Evolutionary conservation across 176 grass and related monocot species (phyloP), one percentile per base, ranked within the genome.

Genomic region (Carex littledalei): DNA sequence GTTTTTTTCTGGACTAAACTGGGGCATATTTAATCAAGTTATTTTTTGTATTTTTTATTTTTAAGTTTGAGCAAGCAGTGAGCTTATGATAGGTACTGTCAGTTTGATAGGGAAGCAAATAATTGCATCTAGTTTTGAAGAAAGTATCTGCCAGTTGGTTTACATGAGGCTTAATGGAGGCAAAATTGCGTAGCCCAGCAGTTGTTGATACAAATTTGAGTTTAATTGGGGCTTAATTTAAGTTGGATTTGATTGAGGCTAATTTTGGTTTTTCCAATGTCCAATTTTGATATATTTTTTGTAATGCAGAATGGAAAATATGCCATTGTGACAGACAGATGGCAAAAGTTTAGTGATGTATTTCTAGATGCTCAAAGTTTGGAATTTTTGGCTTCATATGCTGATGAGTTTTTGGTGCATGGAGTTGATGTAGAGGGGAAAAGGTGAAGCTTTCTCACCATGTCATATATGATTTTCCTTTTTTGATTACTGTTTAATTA

Each of bases 271-370:
- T 75, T 6, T 26, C 2, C 57, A 2, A 67, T 63, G 47, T 87
- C 84, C 21, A 82, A 32, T 57, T 85, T 52, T 54, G 55, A 88
- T 67, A 5, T 39, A 73, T 64, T 79, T 87, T 52, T 85, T 91
- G 62, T 8, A 84, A 24, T 81, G 24, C 82, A 99, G 96, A 78
- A 94, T 90, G 93, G 88, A 34, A 91, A 87, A 87, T 99, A 95
- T 86, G 84, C 91, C 58, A 91, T 99, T 78, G 91, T 95, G 55
- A 95, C 93, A 55, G 93, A 99, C 59, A 24, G 24, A 24, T 24
- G 24, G 24, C 24, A 24, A 24, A 24, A 24, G 24, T 24, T 24
- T 24, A 24, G 24, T 24, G 24, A 24, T 24, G 24, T 24, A 24
- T 24, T 24, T 24, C 24, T 24, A 24, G 24, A 24, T 24, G 24